Evolutionary conservation across 2,329 filamentous ascomycete species (phyloP).

Genomic region (Colletotrichum sp.): DNA sequence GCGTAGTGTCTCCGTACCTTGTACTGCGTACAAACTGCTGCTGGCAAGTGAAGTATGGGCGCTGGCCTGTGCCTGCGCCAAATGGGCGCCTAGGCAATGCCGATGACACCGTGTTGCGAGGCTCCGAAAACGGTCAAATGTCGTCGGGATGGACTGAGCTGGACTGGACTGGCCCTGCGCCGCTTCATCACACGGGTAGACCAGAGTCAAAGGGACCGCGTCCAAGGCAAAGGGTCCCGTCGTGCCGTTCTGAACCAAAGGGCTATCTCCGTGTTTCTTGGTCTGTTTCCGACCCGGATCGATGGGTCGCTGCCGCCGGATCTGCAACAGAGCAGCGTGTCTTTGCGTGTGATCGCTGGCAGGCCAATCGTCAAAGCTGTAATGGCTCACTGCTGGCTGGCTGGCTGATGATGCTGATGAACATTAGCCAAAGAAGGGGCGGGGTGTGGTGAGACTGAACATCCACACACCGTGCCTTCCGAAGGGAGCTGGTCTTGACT

Average conservation of each 20-base stretch:
- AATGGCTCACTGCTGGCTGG: neutral
- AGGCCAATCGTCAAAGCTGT: neutral
- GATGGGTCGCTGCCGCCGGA: slow-evolving; percentile 10
- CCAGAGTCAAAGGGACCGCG: neutral
- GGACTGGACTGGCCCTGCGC: slow-evolving; percentile 2
- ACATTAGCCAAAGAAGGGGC: neutral
- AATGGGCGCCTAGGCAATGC: slow-evolving; percentile 5
- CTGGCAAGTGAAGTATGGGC: neutral
- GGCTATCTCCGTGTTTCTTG: neutral
- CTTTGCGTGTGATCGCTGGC: slow-evolving; percentile 6
- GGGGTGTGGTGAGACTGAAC: slow-evolving; percentile 3
- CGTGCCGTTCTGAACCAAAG: neutral
- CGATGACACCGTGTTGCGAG: slow-evolving; percentile 13
- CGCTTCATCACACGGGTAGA: neutral
- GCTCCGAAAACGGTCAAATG: slow-evolving; percentile 16
- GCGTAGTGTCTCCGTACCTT: neutral
- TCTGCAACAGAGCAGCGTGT: slow-evolving; percentile 6
- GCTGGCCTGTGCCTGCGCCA: neutral
- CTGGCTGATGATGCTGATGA: neutral
- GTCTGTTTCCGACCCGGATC: slow-evolving; percentile 7
- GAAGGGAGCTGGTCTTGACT: neutral
- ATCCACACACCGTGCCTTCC: neutral
- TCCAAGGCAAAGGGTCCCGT: neutral
- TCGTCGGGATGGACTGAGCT: neutral
- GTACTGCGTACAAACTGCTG: neutral